Evolutionary conservation across 2,329 filamentous ascomycete genomes (phyloP), one percentile per base, ranked within the genome.

Genomic region (Didymellaceae sp.): DNA sequence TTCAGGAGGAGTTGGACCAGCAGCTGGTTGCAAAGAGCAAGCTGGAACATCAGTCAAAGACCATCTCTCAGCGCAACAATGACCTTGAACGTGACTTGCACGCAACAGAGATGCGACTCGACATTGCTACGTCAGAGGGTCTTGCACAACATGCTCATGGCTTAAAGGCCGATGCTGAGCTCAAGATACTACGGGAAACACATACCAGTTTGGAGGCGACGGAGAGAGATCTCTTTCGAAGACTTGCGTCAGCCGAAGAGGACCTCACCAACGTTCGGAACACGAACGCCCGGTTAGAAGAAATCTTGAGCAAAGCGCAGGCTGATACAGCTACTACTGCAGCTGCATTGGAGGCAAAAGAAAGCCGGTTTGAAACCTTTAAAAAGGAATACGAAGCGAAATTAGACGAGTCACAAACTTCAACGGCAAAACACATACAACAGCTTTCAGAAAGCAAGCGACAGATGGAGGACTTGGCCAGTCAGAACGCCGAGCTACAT

Each of bases 351-450:
- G 63, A 66, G 20, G 66, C 68, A 18, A 72, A 66, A 18, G 58
- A 67, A 40, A 65, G 55, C 22, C 66, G 59, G 10, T 54, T 72
- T 4, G 57, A 63, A 18, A 55, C 56, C 9, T 70, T 67, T 26
- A 45, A 69, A 0, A 52, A 62, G 17, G 63, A 67, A 13, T 67
- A 67, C 1, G 63, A 72, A 37, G 61, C 62, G 1, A 72, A 68
- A 35, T 45, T 74, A 8, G 53, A 58, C 9, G 63, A 62, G 16
- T 61, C 65, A 1, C 54, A 59, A n/a, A 56, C 41, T 11, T 61
- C 65, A 2, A 68, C 66, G 43, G 39, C 61, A 14, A 68, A 67
- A 33, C 73, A 71, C 52, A 68, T 69, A 51, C 62, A 57, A 32
- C 61, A 60, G 8, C 60, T 73, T 3, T 57, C 51, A 6, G 61